These are phyloP conservation scores for Gamsiella multidivaricata DNA, from an alignment of 192 early-diverging fungal species.

Conservation along the genomic window DNA sequence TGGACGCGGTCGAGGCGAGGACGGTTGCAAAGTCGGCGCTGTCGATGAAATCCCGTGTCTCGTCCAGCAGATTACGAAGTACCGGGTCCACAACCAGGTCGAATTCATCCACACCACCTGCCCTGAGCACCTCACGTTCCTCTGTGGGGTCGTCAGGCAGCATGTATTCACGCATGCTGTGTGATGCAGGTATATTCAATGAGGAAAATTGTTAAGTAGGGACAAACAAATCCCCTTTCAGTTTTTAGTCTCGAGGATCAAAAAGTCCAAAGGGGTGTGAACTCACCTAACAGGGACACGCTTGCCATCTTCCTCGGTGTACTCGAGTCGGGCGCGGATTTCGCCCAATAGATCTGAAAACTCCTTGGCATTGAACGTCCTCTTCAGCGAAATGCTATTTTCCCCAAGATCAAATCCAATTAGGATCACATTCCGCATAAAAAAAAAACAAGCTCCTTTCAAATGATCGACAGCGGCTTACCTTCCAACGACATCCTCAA, in stretches of 20 bases:
- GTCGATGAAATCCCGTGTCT: conserved; percentile 91
- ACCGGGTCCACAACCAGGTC: conserved; percentile 66
- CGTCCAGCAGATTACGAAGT: conserved; percentile 81
- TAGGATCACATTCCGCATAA: too few species aligned
- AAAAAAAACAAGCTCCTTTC: not conserved
- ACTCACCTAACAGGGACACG: conserved; percentile 48
- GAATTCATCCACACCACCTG: conserved; percentile 61
- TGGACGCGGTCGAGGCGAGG: conserved; percentile 49
- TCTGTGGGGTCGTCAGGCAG: conserved; percentile 71
- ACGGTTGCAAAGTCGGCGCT: conserved; percentile 65
- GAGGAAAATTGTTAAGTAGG: too few species aligned
- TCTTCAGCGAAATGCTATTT: conserved; percentile 70
- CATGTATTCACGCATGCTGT: conserved; percentile 67
- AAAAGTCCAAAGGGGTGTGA: too few species aligned
- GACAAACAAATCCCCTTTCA: too few species aligned
- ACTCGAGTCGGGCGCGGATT: conserved; percentile 69
- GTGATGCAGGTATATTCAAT: conserved; percentile 2
- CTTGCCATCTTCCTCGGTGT: conserved; percentile 47
- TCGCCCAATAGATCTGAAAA: conserved; percentile 63
- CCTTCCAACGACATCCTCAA: conserved; percentile 71
- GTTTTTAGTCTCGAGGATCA: too few species aligned
- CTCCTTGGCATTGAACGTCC: conserved; percentile 70
- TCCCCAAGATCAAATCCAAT: too few species aligned
- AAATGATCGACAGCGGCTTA: conserved; percentile 46
- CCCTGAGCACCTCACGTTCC: conserved; percentile 69